phyloP scores from a whole-genome alignment of 2,329 filamentous ascomycete species.

The Reticulascus tulasneorum region DNA sequence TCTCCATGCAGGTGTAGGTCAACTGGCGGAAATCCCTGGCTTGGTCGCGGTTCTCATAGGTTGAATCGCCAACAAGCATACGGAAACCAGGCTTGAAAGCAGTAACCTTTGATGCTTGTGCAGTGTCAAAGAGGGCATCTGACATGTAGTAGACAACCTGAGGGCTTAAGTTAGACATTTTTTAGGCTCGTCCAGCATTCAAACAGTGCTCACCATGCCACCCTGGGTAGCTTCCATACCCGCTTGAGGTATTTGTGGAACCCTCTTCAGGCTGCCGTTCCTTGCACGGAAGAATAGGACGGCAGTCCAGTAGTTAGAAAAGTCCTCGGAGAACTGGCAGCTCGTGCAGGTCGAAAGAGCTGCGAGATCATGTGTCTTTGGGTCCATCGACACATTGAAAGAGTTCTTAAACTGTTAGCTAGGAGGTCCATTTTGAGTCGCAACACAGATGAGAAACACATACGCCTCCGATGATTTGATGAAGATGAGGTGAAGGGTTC shows the following conservation, averaged over 20 bases:
- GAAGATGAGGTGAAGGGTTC: conserved; percentile 52
- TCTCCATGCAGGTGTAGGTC: conserved; percentile 53
- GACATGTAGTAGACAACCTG: too few species aligned
- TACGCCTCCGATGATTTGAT: conserved; percentile 59
- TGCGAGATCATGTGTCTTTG: conserved; percentile 43
- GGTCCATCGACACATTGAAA: conserved; percentile 52
- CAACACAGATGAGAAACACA: too few species aligned
- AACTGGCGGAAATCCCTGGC: too few species aligned
- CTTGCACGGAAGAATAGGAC: conserved; percentile 44
- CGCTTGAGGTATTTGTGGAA: conserved; percentile 35
- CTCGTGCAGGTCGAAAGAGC: conserved; percentile 56
- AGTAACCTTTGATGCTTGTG: conserved; percentile 21
- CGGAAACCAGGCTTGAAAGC: conserved; percentile 47
- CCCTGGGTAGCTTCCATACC: too few species aligned
- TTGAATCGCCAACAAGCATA: conserved; percentile 64
- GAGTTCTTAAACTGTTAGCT: too few species aligned
- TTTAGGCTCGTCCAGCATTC: too few species aligned
- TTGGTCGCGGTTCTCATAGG: conserved; percentile 36
- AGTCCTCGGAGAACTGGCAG: conserved; percentile 56
- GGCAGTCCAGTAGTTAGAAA: conserved; percentile 68
- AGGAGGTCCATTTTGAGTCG: too few species aligned
- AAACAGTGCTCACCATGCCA: conserved; percentile 43
- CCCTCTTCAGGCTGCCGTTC: conserved; percentile 49
- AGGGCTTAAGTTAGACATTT: too few species aligned
- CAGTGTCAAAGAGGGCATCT: too few species aligned